Percentiles rank a stretch among this genome's conserved stretches.
Evolutionary conservation across 768 basidiomycete species (phyloP).

Genomic region (Tricholoma furcatifolium): DNA sequence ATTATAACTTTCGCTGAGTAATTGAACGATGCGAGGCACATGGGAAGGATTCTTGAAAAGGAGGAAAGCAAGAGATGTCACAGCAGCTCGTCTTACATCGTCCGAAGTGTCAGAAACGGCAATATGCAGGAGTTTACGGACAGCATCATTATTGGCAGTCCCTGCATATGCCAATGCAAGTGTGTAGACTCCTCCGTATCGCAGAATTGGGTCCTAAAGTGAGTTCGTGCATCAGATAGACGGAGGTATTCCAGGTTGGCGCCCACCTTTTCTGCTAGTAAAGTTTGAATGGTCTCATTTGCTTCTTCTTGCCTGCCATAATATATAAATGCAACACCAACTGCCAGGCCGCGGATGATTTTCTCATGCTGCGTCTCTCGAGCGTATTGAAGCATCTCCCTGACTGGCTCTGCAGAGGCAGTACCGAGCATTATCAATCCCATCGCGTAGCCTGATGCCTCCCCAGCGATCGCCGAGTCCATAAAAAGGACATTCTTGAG

Average conservation of each 20-base stretch:
- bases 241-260: neutral
- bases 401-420: conserved; percentile 70
- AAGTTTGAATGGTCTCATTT: conserved; percentile 71
- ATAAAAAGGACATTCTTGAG: conserved; percentile 86
- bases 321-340: conserved; percentile 90
- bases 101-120: conserved; percentile 98
- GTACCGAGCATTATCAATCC: conserved; percentile 98
- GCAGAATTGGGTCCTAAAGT: conserved; percentile 87
- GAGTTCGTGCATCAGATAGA: neutral
- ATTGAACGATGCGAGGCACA: conserved; percentile 95
- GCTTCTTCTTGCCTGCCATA: conserved; percentile 94
- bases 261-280: conserved; percentile 84
- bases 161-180: conserved; percentile 96
- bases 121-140: conserved; percentile 88
- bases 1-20: conserved; percentile 97
- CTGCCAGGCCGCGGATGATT: conserved; percentile 93
- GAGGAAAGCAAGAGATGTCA: conserved; percentile 93
- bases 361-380: conserved; percentile 99
- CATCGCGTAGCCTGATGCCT: conserved; percentile 97
- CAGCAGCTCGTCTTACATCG: conserved; percentile 95
- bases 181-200: conserved; percentile 97
- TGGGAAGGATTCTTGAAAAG: conserved; percentile 96
- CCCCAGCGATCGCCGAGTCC: conserved; percentile 95
- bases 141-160: conserved; percentile 91
- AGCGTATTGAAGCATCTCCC: conserved; percentile 96